These are phyloP conservation scores for Chalciporus sphaerocephalus DNA, from an alignment of 768 basidiomycete species.

Conservation along the genomic window DNA sequence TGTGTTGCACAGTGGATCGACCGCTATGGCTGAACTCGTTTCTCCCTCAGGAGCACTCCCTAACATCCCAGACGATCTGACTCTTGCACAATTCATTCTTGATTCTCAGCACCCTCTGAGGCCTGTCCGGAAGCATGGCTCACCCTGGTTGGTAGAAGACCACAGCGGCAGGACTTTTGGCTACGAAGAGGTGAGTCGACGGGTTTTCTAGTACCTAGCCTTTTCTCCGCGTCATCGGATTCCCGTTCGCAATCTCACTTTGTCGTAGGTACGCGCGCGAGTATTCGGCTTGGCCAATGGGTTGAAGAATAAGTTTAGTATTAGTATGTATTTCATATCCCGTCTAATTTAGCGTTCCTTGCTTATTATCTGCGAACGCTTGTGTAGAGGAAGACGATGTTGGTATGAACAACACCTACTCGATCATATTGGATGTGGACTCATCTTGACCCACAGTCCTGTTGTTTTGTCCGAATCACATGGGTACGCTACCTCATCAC, in stretches of 20 bases:
- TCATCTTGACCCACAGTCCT: slow-evolving; percentile 42
- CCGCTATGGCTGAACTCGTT: slow-evolving; percentile 28
- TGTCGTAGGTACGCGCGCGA: slow-evolving; percentile 32
- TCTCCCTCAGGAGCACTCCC: slow-evolving; percentile 31
- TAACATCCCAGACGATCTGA: slow-evolving; percentile 36
- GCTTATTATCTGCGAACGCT: no score
- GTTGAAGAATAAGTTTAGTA: slow-evolving; percentile 30
- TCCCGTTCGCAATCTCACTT: neutral
- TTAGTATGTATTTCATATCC: no score
- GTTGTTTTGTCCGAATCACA: slow-evolving; percentile 62
- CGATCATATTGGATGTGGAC: neutral
- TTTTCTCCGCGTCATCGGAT: neutral
- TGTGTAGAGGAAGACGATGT: slow-evolving; percentile 39
- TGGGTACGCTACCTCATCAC: slow-evolving; percentile 39
- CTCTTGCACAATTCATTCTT: slow-evolving; percentile 36
- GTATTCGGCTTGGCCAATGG: slow-evolving; percentile 39
- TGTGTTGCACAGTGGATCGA: no score
- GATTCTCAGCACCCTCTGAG: slow-evolving; percentile 32
- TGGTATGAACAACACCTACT: slow-evolving; percentile 24
- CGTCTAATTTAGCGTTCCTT: no score
- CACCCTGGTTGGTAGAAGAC: slow-evolving; percentile 43
- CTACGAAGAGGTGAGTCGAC: slow-evolving; percentile 34
- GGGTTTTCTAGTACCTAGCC: neutral
- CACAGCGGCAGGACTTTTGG: slow-evolving; percentile 34
- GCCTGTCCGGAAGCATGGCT: slow-evolving; percentile 21